Evolutionary conservation across 2,329 filamentous ascomycete genomes (phyloP), one percentile per base, ranked within the genome.

Genomic region (Fusarium algeriense): DNA sequence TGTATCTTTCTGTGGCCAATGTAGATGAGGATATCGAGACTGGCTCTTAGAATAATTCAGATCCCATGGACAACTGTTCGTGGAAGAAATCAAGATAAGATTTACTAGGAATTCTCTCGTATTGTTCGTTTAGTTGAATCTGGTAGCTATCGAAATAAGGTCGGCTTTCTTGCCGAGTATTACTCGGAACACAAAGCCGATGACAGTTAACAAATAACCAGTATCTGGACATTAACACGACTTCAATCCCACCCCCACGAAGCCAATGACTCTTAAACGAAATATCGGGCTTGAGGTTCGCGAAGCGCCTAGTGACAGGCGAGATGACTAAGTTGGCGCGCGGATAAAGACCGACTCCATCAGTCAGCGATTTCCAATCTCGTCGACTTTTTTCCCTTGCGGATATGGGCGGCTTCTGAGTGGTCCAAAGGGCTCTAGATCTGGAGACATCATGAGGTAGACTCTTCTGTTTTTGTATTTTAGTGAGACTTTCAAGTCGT

Each of bases 271-370:
- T 32, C 3, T 50, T 15, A 14, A 17, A 9, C 17, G 28, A 6
- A 9, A 30, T n/a, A 19, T 37, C 32, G 62, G 37, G 34, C 19
- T 50, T 60, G 53, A 13, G 26, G 17, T 62, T 43, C 23, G 32
- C 35, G 17, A 64, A 7, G 32, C 37, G 41, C 17, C 23, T 26
- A 35, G 19, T 55, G 50, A 68, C 15, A 30, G 40, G 40, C 58
- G 46, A 28, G 45, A 72, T 76, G 68, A 76, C 74, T 76, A 67
- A 76, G 65, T 37, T 67, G 61, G 54, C 74, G 74, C 74, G 74
- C 74, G 74, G 64, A 40, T 35, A 38, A 43, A 52, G 48, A 50
- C 70, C 60, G 64, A 40, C 45, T 55, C 55, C 30, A 67, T 72
- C 69, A 71, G 69, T 73, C 67, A 73, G 70, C 63, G 52, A 67